Percentiles rank a stretch among this genome's conserved stretches.
These are phyloP conservation scores for Aspergillus cejpii DNA, from an alignment of 2,329 filamentous ascomycete species.

Conservation along the genomic window DNA sequence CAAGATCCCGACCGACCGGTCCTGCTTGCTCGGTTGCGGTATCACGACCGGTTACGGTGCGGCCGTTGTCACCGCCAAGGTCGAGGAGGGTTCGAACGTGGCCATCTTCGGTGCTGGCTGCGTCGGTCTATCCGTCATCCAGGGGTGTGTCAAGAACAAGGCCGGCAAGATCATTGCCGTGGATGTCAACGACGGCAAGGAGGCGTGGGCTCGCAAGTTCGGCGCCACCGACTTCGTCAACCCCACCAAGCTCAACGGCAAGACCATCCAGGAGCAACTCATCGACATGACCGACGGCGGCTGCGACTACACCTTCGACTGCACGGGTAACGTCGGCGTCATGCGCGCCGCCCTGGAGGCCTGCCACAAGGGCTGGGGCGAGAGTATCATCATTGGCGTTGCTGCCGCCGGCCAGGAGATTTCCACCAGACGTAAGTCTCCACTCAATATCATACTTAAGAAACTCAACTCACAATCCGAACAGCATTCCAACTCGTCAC, in stretches of 20 bases:
- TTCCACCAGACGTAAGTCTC: slow-evolving; percentile 72
- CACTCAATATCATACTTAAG: slow-evolving; percentile 2
- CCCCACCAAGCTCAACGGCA: slow-evolving; percentile 65
- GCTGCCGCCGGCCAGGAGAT: slow-evolving; percentile 96
- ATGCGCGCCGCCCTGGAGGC: slow-evolving; percentile 95
- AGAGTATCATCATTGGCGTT: slow-evolving; percentile 96
- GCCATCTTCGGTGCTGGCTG: slow-evolving; percentile 94
- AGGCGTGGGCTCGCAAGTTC: slow-evolving; percentile 89
- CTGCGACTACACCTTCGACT: slow-evolving; percentile 98
- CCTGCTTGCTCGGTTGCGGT: slow-evolving; percentile 91
- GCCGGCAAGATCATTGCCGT: slow-evolving; percentile 59
- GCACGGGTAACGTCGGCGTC: slow-evolving; percentile 92
- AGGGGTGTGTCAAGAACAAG: slow-evolving; percentile 81
- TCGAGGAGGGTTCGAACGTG: slow-evolving; percentile 82
- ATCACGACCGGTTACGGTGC: slow-evolving; percentile 98
- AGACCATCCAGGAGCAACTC: slow-evolving; percentile 84
- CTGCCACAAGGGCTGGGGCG: slow-evolving; percentile 98
- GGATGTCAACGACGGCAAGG: slow-evolving; percentile 80
- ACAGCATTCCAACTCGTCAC: slow-evolving; percentile 97
- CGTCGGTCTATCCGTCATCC: slow-evolving; percentile 89
- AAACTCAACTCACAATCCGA: slow-evolving; percentile 7
- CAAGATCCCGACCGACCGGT: slow-evolving; percentile 90
- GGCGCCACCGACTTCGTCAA: slow-evolving; percentile 97
- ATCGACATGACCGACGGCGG: slow-evolving; percentile 97
- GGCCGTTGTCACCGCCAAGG: slow-evolving; percentile 82